Percentiles rank a stretch among this genome's conserved stretches.
Conservation (phyloP, 768 basidiomycete species). For the Tephrocybe sp. region DNA sequence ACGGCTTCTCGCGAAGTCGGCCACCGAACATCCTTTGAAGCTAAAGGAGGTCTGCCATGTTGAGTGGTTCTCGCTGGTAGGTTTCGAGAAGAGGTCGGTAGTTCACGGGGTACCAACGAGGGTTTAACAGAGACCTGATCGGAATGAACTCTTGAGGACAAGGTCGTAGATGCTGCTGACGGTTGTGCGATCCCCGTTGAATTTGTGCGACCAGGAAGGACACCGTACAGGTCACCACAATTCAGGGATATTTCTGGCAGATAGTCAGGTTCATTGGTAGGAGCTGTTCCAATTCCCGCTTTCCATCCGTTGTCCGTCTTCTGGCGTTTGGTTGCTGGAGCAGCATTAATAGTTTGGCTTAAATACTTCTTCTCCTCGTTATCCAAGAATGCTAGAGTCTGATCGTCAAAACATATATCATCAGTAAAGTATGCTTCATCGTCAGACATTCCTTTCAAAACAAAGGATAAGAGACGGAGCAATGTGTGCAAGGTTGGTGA, state of each 20-base stretch:
- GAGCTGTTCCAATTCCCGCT: slow-evolving; percentile 26
- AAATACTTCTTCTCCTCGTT: slow-evolving; percentile 49
- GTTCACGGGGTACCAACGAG: not conserved
- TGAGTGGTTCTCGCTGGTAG: slow-evolving; percentile 1
- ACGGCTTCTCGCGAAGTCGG: not conserved
- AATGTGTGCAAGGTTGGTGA: too few relatives aligned
- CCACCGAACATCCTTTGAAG: slow-evolving; percentile 8
- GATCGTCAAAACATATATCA: slow-evolving; percentile 62
- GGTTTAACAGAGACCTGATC: not conserved
- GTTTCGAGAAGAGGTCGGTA: not conserved
- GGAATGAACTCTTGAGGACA: not conserved
- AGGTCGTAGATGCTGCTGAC: not conserved
- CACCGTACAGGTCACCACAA: slow-evolving; percentile 54
- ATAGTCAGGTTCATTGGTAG: slow-evolving; percentile 43
- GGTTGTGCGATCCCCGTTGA: not conserved
- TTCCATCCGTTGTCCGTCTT: slow-evolving; percentile 49
- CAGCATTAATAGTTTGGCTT: slow-evolving; percentile 22
- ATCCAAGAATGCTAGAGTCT: slow-evolving; percentile 59
- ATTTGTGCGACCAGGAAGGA: slow-evolving; percentile 23
- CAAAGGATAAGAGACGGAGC: not conserved
- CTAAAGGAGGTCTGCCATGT: slow-evolving; percentile 12
- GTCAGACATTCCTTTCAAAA: slow-evolving; percentile 47
- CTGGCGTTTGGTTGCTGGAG: slow-evolving; percentile 49
- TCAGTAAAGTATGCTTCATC: slow-evolving; percentile 66
- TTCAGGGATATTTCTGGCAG: slow-evolving; percentile 65